Evolutionary conservation across 2,329 filamentous ascomycete genomes (phyloP).

Genomic region (Hypocreales sp.): DNA sequence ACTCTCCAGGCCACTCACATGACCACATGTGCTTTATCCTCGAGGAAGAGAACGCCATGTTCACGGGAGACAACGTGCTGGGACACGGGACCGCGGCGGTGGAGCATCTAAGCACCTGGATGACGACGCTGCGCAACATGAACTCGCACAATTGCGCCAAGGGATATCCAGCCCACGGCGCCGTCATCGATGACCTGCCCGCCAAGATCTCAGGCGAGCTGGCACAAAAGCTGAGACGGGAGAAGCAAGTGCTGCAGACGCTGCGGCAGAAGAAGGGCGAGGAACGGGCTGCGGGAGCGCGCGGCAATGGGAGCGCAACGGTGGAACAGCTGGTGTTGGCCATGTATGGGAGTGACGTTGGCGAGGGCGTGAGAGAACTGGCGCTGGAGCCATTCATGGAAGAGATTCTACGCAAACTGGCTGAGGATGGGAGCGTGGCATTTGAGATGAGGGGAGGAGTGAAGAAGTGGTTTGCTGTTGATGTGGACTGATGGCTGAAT

Average conservation of each 20-base stretch:
- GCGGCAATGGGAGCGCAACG: slow-evolving; percentile 17
- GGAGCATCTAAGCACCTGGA: slow-evolving; percentile 48
- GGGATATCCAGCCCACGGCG: slow-evolving; percentile 48
- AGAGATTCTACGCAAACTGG: slow-evolving; percentile 25
- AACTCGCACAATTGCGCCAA: slow-evolving; percentile 25
- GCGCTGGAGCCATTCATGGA: slow-evolving; percentile 27
- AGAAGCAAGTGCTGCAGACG: slow-evolving; percentile 20
- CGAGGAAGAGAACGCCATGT: slow-evolving; percentile 49
- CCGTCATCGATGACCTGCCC: slow-evolving; percentile 34
- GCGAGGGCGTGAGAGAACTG: slow-evolving; percentile 16
- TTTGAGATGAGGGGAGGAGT: slow-evolving; percentile 19
- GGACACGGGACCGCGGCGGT: slow-evolving; percentile 63
- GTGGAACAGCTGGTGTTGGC: slow-evolving; percentile 23
- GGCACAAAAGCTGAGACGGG: slow-evolving; percentile 19
- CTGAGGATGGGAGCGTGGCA: slow-evolving; percentile 23
- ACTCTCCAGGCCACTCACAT: slow-evolving; percentile 53
- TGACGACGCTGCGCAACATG: slow-evolving; percentile 48
- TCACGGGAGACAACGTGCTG: slow-evolving; percentile 61
- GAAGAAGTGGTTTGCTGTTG: slow-evolving; percentile 22
- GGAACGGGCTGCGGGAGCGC: too few species aligned
- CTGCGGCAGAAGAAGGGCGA: too few species aligned
- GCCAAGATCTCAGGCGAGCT: slow-evolving; percentile 14
- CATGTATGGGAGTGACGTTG: slow-evolving; percentile 23
- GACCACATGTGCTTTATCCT: slow-evolving; percentile 55
- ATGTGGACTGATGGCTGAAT: too few species aligned